A percentile compares a stretch with the other conserved stretches of the same genome.
phyloP scores from a whole-genome alignment of 2,329 filamentous ascomycete species.

The Exophiala oligosperma region DNA sequence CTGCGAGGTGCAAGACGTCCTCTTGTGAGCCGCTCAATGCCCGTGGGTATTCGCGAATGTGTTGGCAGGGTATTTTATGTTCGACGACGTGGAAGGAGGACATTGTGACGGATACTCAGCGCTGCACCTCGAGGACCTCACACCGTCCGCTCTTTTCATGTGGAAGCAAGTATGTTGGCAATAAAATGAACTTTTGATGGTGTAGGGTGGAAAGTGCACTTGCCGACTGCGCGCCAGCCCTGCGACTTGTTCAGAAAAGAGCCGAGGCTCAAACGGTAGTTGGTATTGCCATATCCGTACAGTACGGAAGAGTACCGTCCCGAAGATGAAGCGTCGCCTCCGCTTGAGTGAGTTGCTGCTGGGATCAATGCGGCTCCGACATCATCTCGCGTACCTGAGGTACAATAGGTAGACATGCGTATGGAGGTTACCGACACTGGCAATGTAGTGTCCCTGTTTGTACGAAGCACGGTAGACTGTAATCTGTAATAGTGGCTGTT shows the following conservation, averaged over 20 bases:
- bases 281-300: background rate
- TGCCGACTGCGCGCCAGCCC: background rate
- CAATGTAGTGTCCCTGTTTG: no score
- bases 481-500: no score
- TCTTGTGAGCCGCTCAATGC: conserved; percentile 51
- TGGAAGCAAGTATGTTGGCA: no score
- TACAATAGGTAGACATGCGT: no score
- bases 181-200: background rate
- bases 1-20: conserved; percentile 48
- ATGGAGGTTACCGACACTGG: no score
- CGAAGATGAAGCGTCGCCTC: no score
- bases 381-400: no score
- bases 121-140: background rate
- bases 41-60: conserved; percentile 54
- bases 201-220: background rate
- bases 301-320: no score
- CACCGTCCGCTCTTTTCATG: background rate
- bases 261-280: conserved; percentile 28
- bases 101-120: conserved; percentile 29
- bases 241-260: conserved; percentile 5
- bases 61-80: conserved; percentile 48
- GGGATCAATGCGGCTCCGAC: no score
- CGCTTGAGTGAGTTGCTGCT: no score
- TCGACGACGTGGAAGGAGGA: conserved; percentile 46
- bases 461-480: no score